Base-by-base conservation (phyloP, 768 basidiomycete genomes). In the Favolaschia claudopus region DNA sequence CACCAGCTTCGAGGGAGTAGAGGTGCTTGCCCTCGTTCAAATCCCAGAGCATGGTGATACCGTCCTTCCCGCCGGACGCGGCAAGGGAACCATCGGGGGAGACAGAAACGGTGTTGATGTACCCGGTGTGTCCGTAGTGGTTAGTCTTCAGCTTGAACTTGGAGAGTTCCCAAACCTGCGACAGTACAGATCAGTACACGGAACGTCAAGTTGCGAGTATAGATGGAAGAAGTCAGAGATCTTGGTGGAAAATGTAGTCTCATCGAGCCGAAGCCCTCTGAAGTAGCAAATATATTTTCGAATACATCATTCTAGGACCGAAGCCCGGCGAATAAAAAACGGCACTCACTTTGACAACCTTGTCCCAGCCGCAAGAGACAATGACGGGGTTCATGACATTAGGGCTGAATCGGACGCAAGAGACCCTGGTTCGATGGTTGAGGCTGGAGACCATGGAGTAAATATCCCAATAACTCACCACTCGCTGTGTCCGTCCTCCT, bases 81-180 rank as follows among this genome's bases (percentile, higher is more conserved):
- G 96, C 96, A 71, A 99, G 88, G 24, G 97, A 99, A 65, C 97
- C 97, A 73, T 99, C 97, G 50, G 97, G 97, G 33, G 97, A 99
- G 60, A 99, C 96, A 59, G 97, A 95, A 72, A 99, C 80, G 69
- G 96, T 95, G 85, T 95, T 98, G 79, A 99, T 95, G 85, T 98
- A 99, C 64, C 96, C 97, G 47, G 93, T 96, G 85, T 99, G 97
- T 66, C 97, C 97, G 74, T 93, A 94, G 85, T 99, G 97, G 87
- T 99, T 99, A 79, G 97, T 99, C 87, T 95, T 95, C 76, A 99
- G 87, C 83, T 99, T 99, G 89, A 98, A 99, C 80, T 98, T 97
- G 76, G 93, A 93, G 60, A 99, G 90, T 77, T 99, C 97, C 97
- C 97, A 99, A 68, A 99, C 97, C 96, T 99, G 65, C 29, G 40